Evolutionary conservation across 768 basidiomycete genomes (phyloP).

Genomic region (Lactarius quietus): DNA sequence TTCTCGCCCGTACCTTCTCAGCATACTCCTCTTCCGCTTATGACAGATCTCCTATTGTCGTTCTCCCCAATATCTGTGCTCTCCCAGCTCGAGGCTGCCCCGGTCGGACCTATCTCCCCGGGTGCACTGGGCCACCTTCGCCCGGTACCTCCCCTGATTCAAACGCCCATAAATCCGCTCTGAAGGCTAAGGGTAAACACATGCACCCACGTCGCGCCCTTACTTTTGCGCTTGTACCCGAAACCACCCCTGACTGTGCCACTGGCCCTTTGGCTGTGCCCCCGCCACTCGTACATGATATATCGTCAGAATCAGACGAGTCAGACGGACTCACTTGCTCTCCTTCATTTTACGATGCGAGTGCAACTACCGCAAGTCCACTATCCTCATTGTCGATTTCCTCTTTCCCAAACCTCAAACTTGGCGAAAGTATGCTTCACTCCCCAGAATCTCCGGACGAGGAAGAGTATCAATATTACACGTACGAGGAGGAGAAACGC

Average conservation of each 20-base stretch:
- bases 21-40: conserved; percentile 50
- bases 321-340: conserved; percentile 49
- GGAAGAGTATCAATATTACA: conserved; percentile 17
- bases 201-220: conserved; percentile 45
- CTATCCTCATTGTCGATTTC: conserved; percentile 24
- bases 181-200: conserved; percentile 35
- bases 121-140: conserved; percentile 32
- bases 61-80: conserved; percentile 66
- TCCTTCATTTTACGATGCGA: conserved; percentile 24
- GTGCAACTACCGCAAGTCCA: conserved; percentile 26
- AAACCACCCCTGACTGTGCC: conserved; percentile 18
- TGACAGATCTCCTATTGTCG: conserved; percentile 77
- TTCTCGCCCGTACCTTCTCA: conserved; percentile 38
- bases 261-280: conserved; percentile 26
- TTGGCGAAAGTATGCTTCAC: conserved; percentile 9
- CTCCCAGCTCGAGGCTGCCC: conserved; percentile 78
- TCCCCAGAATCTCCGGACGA: conserved; percentile 15
- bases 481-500: conserved; percentile 26
- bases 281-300: conserved; percentile 56
- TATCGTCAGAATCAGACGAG: conserved; percentile 63
- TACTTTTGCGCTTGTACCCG: conserved; percentile 10
- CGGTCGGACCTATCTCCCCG: conserved; percentile 61
- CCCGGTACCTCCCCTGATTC: conserved; percentile 22
- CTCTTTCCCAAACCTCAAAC: conserved; percentile 17
- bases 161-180: conserved; percentile 23